Evolutionary conservation across 202 grass and related monocot species (phyloP), one percentile per base, ranked within the genome.

Genomic region (Zoysia matrella): DNA sequence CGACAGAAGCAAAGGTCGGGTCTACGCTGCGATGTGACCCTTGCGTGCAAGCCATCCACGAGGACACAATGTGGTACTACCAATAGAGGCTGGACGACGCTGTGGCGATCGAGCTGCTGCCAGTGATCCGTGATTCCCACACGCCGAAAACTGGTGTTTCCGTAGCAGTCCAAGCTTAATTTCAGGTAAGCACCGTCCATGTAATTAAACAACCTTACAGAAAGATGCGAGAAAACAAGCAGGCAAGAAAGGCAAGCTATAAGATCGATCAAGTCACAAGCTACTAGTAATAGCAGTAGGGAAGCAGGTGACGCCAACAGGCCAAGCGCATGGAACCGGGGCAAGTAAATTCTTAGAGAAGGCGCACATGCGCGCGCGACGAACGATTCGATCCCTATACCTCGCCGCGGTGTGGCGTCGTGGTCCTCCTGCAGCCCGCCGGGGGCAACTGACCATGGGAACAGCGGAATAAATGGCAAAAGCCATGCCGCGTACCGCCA

Each of bases 401-500:
- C 1, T 11, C 62, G 13, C 47, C 9, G 18, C 47, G 4, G 47
- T 61, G 88, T 41, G 22, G 8, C 4, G 52, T 7, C 49, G 49
- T 66, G 40, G 60, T 86, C 83, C 69, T 86, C 83, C 83, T 36
- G 30, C 8, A 11, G 40, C 7, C 6, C 0, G 46, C 46, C 46
- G 46, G 30, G 4, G 56, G 71, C n/a, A 48, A 60, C 16, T 67
- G 82, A 72, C 67, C 47, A 57, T 41, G 62, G 88, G 83, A 75
- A 47, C 64, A 71, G 50, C 50, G 64, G 75, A 80, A 71, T 86
- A 80, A 90, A 90, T 83, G 16, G 84, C 84, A 83, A 86, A 86
- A 86, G 75, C 80, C 75, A 86, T 52, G 63, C 78, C 50, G 72
- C 66, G 15, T 67, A 62, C 74, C n/a, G 54, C 52, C 52, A 46